Evolutionary conservation across 108 stramenopile genomes (phyloP).

Genomic region (Cyclotella atomus): DNA sequence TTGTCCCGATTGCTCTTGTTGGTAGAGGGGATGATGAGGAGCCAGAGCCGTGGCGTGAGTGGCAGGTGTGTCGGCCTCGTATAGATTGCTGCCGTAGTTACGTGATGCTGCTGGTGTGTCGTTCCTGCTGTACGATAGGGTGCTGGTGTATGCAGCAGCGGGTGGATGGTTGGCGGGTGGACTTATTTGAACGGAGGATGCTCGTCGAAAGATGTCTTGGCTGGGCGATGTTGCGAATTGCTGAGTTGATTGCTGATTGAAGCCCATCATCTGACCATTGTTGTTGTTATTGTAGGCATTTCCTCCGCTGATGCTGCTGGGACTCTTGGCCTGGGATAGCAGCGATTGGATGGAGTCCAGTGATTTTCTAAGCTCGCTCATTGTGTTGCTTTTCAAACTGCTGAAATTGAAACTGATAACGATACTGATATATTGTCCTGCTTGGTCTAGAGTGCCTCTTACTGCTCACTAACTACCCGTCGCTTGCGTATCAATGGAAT

Average conservation of each 20-base stretch:
- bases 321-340: conserved; percentile 21
- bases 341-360: conserved; percentile 42
- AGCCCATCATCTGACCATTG: too few relatives aligned
- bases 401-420: too few relatives aligned
- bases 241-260: background rate
- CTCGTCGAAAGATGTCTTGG: background rate
- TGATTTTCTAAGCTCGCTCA: conserved; percentile 34
- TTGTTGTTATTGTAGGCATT: too few relatives aligned
- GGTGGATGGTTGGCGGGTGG: background rate
- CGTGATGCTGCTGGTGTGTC: background rate
- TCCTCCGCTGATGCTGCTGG: conserved; percentile 27
- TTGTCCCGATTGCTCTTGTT: too few relatives aligned
- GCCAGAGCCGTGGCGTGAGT: too few relatives aligned
- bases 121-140: background rate
- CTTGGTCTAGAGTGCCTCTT: too few relatives aligned
- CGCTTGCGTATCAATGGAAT: too few relatives aligned
- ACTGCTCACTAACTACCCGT: too few relatives aligned
- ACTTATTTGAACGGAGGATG: background rate
- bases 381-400: background rate
- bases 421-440: too few relatives aligned
- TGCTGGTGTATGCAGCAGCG: background rate
- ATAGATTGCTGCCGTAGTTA: background rate
- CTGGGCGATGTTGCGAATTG: background rate
- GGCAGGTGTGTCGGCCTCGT: background rate
- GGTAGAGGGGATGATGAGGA: background rate